phyloP scores from a whole-genome alignment of 768 basidiomycete species.

The Boletales sp. region DNA sequence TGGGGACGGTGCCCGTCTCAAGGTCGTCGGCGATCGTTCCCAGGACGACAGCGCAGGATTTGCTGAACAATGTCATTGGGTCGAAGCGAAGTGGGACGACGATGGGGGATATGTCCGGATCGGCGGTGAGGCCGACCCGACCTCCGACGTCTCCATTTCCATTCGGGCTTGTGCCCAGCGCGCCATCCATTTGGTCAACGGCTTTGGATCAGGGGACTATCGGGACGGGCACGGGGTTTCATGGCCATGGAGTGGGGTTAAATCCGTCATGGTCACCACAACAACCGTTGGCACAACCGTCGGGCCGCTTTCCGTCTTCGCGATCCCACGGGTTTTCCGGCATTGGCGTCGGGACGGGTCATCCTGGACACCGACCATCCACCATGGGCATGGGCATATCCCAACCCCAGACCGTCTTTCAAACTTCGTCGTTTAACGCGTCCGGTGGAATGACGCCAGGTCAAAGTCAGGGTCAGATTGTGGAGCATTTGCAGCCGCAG shows the following conservation, averaged over 20 bases:
- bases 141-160: constrained; percentile 36
- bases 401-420: constrained; percentile 9
- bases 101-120: constrained; percentile 15
- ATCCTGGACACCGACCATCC: constrained; percentile 13
- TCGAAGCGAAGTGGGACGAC: constrained; percentile 7
- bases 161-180: constrained; percentile 50
- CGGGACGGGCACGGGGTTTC: too few species aligned
- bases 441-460: not conserved
- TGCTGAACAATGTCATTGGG: constrained; percentile 46
- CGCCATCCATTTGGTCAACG: constrained; percentile 69
- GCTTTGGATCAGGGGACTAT: constrained; percentile 43
- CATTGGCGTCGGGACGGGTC: too few species aligned
- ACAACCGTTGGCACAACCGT: constrained; percentile 9
- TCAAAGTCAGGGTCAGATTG: not conserved
- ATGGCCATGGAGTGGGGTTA: constrained; percentile 2
- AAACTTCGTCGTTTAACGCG: constrained; percentile 6
- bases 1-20: too few species aligned
- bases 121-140: not conserved
- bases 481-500: constrained; percentile 11
- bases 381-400: not conserved
- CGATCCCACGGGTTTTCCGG: constrained; percentile 4
- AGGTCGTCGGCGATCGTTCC: constrained; percentile 20
- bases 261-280: constrained; percentile 22
- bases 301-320: constrained; percentile 10
- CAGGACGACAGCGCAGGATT: constrained; percentile 62